Evolutionary conservation across 2,329 filamentous ascomycete genomes (phyloP), one percentile per base, ranked within the genome.

Genomic region (Monosporascus sp.): DNA sequence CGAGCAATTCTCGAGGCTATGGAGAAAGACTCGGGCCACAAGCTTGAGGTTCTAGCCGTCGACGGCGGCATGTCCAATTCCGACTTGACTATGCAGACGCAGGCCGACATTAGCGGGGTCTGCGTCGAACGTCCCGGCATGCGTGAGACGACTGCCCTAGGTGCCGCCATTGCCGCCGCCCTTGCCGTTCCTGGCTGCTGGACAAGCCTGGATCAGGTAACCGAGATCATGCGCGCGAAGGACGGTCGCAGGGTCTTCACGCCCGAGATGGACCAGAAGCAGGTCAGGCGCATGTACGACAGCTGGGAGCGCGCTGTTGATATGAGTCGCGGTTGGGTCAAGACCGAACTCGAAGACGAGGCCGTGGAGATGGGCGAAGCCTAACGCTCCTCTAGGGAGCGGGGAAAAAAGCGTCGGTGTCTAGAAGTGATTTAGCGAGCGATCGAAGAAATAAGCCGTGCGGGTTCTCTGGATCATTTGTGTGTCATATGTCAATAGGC

Each of bases 61-160:
- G 91, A 96, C 65, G 91, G 91, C 53, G 91, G 91, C 54, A 89
- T 96, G 79, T 91, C 87, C 63, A 93, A 90, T 71, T 93, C 89
- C 11, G 87, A 92, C 66, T 78, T 96, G 52, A 90, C 86, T 72
- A 96, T 96, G 91, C 90, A 87, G 79, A 90, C 88, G 5, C 91
- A 96, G 79, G 87, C 91, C 57, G 87, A 96, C 72, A 81, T 96
- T 49, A 90, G 88, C 62, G 74, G 85, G 52, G 94, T 96, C 60
- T 87, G 86, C 27, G 88, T 96, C 55, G 84, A 92, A 68, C 84
- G 91, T 24, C 91, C 91, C 0, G 80, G 83, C 52, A 96, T 96
- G 91, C 86, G 89, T 53, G 91, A 96, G 74, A 95, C 90, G 4
- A 96, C 91, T 1, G 88, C 90, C 1, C 80, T 96, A 2, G 91